These are phyloP conservation scores for Colletotrichum camelliae DNA, from an alignment of 2,329 filamentous ascomycete species.

Conservation along the genomic window DNA sequence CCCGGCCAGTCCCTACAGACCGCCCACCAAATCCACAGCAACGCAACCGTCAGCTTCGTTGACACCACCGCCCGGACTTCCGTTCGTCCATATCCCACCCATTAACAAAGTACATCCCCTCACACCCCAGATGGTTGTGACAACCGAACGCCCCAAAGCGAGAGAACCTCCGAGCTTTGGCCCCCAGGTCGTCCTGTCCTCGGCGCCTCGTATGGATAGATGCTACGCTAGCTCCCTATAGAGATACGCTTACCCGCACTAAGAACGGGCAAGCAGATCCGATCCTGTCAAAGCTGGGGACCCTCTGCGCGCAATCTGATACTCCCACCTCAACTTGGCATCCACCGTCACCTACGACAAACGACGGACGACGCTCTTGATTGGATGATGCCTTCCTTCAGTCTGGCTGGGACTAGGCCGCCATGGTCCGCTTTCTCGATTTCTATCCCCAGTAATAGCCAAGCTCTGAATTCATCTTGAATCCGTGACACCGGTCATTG, in stretches of 20 bases:
- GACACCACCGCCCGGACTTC: conserved; percentile 3
- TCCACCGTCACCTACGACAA: background rate
- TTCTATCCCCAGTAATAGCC: background rate
- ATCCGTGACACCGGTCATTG: background rate
- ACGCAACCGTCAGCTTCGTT: background rate
- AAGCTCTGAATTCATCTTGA: background rate
- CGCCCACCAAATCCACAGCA: background rate
- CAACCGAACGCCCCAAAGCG: background rate
- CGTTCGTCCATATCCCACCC: conserved; percentile 7
- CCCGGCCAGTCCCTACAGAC: background rate
- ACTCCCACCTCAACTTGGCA: conserved; percentile 4
- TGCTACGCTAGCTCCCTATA: conserved; percentile 15
- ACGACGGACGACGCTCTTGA: background rate
- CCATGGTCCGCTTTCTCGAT: background rate
- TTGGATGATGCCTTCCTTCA: background rate
- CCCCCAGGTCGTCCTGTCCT: conserved; percentile 17
- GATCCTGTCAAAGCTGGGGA: conserved; percentile 21
- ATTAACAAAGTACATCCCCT: background rate
- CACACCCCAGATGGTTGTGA: background rate
- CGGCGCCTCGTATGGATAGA: conserved; percentile 9
- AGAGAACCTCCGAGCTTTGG: conserved; percentile 11
- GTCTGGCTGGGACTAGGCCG: background rate
- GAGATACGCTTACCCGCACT: background rate
- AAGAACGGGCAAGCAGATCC: conserved; percentile 16
- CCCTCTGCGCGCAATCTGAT: conserved; percentile 1